Conservation (phyloP, 305 asterid genomes). For the Plantago rigida region DNA sequence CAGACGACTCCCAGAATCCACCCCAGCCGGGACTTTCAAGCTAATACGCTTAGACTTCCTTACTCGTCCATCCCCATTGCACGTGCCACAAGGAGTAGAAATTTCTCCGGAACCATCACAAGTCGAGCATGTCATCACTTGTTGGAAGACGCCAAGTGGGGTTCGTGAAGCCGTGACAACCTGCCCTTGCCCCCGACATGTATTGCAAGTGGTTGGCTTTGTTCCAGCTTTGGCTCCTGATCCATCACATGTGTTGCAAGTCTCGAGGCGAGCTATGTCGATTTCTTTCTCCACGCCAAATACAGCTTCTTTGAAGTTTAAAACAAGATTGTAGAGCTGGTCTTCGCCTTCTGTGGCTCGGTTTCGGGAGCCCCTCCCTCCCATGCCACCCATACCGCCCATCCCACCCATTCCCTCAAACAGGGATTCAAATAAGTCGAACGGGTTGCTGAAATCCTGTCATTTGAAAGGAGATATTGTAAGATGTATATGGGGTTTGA, state of each 20-base stretch:
- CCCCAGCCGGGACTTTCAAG: conserved; percentile 87
- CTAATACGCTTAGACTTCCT: conserved; percentile 82
- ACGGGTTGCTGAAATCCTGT: conserved; percentile 94
- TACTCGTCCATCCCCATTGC: conserved; percentile 77
- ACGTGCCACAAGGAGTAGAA: conserved; percentile 74
- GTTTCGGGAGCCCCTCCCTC: conserved; percentile 61
- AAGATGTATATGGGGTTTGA: background rate
- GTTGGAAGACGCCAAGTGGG: conserved; percentile 92
- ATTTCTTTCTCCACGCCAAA: conserved; percentile 91
- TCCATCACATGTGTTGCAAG: conserved; percentile 77
- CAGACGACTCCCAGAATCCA: conserved; percentile 73
- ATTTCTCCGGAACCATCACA: conserved; percentile 77
- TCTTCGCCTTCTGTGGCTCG: conserved; percentile 91
- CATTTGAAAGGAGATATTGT: conserved; percentile 23
- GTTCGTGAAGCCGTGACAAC: conserved; percentile 78
- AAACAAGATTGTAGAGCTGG: conserved; percentile 60
- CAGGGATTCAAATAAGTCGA: conserved; percentile 75
- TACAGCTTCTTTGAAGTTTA: conserved; percentile 83
- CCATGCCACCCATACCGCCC: conserved; percentile 79
- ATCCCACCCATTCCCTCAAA: conserved; percentile 83
- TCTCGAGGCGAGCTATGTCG: conserved; percentile 78
- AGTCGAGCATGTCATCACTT: conserved; percentile 72
- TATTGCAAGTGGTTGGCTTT: conserved; percentile 49
- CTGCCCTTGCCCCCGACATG: conserved; percentile 95
- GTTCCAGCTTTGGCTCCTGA: conserved; percentile 91